Conservation (phyloP, 164 flowering plant species). For the Aristolochia fimbriata region DNA sequence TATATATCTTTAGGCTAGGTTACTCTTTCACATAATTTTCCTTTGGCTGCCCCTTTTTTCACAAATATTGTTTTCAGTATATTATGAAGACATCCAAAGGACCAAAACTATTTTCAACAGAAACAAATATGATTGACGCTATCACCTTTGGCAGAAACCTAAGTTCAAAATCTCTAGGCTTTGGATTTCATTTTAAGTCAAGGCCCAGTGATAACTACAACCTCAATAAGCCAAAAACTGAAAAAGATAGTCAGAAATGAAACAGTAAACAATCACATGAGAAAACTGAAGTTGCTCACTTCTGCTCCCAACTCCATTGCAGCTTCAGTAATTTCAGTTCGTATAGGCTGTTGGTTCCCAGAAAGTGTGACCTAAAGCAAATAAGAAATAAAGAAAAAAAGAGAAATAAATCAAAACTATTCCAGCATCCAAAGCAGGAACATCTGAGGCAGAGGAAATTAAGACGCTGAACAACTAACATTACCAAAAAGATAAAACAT, state of each 20-base stretch:
- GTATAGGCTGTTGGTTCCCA: constrained; percentile 90
- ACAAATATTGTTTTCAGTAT: no score
- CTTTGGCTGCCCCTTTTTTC: no score
- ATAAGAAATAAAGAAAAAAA: not conserved
- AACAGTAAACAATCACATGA: not conserved
- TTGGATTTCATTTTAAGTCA: no score
- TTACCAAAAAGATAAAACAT: not conserved
- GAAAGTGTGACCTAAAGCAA: constrained; percentile 69
- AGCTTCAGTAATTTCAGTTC: constrained; percentile 94
- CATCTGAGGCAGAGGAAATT: not conserved
- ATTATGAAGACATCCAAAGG: no score
- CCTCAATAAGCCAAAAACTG: not conserved
- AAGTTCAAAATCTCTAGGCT: no score
- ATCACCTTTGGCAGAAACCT: no score
- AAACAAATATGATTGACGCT: no score
- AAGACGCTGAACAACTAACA: no score
- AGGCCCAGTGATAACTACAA: no score
- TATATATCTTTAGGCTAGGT: no score
- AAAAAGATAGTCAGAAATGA: not conserved
- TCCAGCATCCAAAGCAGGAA: not conserved
- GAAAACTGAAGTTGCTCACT: constrained; percentile 32
- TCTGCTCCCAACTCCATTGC: constrained; percentile 95
- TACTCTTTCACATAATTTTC: no score
- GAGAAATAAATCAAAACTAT: not conserved
- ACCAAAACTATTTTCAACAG: no score